phyloP scores from a whole-genome alignment of 306 rosid genomes.

The Sechiopsis laciniata region DNA sequence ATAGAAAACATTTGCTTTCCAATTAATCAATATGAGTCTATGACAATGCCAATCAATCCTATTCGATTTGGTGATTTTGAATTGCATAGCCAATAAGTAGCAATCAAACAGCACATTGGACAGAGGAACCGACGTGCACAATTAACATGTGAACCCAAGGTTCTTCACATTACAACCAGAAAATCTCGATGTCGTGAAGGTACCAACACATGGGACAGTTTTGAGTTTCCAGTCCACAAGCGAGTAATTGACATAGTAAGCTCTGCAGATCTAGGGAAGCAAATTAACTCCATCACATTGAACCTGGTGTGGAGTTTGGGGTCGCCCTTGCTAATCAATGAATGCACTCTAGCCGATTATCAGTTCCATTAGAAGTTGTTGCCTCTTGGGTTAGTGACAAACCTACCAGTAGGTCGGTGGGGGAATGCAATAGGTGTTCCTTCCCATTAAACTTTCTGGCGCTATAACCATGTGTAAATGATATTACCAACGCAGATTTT shows the following conservation, averaged over 20 bases:
- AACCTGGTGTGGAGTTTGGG: constrained; percentile 84
- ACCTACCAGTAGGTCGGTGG: neutral
- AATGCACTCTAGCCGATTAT: neutral
- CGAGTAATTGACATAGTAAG: constrained; percentile 72
- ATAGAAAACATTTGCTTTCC: neutral
- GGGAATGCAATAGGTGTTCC: neutral
- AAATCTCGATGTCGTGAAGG: constrained; percentile 81
- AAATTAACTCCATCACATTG: constrained; percentile 75
- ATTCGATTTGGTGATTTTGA: no score
- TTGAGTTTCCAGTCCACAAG: constrained; percentile 56
- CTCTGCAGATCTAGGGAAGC: constrained; percentile 73
- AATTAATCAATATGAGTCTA: neutral
- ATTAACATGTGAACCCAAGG: constrained; percentile 27
- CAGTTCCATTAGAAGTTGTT: neutral
- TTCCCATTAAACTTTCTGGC: neutral
- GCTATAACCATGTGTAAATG: neutral
- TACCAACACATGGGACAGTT: constrained; percentile 15
- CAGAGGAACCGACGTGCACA: no score
- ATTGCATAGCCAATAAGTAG: no score
- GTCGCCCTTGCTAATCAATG: constrained; percentile 62
- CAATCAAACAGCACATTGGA: no score
- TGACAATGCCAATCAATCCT: no score
- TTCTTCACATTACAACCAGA: constrained; percentile 67
- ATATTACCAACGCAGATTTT: no score
- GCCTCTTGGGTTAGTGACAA: neutral